Evolutionary conservation across 2,329 filamentous ascomycete species (phyloP).

Genomic region (Stagonosporopsis vannaccii): DNA sequence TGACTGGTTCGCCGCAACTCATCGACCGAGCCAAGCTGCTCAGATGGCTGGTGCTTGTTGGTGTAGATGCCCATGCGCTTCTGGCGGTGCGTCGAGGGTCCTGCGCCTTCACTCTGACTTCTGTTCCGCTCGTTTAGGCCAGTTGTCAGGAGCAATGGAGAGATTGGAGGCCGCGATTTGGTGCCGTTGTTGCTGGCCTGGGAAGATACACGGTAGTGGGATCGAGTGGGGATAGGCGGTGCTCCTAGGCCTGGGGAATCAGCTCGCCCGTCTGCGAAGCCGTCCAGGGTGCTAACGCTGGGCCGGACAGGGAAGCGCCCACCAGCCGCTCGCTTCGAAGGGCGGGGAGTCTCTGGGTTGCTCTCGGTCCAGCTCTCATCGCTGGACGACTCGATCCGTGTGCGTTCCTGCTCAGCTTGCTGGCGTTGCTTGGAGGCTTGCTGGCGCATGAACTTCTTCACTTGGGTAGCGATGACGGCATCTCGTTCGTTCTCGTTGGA

Average conservation of each 20-base stretch:
- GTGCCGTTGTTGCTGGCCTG: conserved; percentile 66
- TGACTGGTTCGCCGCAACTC: conserved; percentile 62
- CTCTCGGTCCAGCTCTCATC: conserved; percentile 67
- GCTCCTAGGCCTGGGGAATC: conserved; percentile 51
- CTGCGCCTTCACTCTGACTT: conserved; percentile 68
- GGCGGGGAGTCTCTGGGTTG: conserved; percentile 77
- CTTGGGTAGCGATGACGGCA: conserved; percentile 65
- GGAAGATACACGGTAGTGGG: conserved; percentile 79
- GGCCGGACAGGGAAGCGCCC: conserved; percentile 71
- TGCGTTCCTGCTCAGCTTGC: conserved; percentile 40
- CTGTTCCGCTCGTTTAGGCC: conserved; percentile 69
- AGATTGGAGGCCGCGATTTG: conserved; percentile 74
- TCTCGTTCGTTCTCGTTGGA: conserved; percentile 67
- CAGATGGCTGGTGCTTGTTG: conserved; percentile 59
- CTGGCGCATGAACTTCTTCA: conserved; percentile 65
- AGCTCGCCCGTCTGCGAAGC: conserved; percentile 54
- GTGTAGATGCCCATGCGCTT: conserved; percentile 69
- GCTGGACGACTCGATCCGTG: conserved; percentile 55
- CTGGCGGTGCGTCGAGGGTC: conserved; percentile 58
- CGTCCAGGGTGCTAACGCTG: conserved; percentile 70
- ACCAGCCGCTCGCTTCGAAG: conserved; percentile 63
- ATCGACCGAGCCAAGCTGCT: conserved; percentile 59
- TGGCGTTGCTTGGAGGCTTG: conserved; percentile 47
- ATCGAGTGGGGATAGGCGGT: conserved; percentile 80
- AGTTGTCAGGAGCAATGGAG: conserved; percentile 73